These are phyloP conservation scores for Papiliotrema terrestris DNA, from an alignment of 1,284 basidiomycete genomes.

Conservation along the genomic window DNA sequence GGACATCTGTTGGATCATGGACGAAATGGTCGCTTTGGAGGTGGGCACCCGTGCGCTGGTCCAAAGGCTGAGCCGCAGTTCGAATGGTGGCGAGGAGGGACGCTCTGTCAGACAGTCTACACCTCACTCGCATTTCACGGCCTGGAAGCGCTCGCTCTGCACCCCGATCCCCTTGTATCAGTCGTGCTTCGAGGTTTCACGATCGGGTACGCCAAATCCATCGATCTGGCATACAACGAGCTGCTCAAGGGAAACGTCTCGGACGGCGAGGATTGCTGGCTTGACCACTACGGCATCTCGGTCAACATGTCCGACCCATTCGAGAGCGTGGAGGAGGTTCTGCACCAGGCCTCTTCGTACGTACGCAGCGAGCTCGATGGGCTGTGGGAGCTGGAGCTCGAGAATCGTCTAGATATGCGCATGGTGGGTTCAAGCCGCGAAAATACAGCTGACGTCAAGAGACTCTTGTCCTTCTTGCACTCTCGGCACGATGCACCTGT, in stretches of 20 bases:
- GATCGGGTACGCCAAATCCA: slow-evolving; percentile 73
- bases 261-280: slow-evolving; percentile 85
- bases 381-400: neutral
- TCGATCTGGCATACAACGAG: slow-evolving; percentile 77
- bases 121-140: slow-evolving; percentile 74
- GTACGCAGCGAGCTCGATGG: too few relatives aligned
- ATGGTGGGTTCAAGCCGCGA: neutral
- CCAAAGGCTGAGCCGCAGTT: slow-evolving; percentile 56
- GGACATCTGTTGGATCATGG: slow-evolving; percentile 84
- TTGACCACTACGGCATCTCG: slow-evolving; percentile 77
- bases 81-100: slow-evolving; percentile 79
- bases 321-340: slow-evolving; percentile 59
- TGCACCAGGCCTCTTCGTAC: too few relatives aligned
- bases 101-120: slow-evolving; percentile 79
- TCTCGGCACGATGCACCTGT: neutral
- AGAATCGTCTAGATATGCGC: neutral
- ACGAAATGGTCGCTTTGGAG: slow-evolving; percentile 74
- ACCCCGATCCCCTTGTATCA: slow-evolving; percentile 59
- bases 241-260: slow-evolving; percentile 66
- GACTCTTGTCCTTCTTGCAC: neutral
- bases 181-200: slow-evolving; percentile 68
- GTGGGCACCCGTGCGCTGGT: slow-evolving; percentile 49
- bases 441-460: neutral
- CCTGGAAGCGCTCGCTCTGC: neutral
- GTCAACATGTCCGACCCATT: slow-evolving; percentile 68